Conservation (phyloP, 1,284 basidiomycete species). For the Ganoderma resinaceum region DNA sequence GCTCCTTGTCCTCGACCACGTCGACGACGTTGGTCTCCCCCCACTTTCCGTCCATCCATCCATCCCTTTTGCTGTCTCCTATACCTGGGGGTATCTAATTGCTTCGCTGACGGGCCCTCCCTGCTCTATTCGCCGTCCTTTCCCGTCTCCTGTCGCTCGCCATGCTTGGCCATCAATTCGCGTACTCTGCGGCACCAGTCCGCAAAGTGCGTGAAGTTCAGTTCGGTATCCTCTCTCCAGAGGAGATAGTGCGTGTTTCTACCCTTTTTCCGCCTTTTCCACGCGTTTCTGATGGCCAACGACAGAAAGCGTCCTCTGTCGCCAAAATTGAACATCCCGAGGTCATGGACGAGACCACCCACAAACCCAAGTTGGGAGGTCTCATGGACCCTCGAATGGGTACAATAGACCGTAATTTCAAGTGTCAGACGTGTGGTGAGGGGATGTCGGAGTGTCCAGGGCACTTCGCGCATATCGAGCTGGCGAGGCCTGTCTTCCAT, state of each 20-base stretch:
- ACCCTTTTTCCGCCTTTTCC: conserved; percentile 22
- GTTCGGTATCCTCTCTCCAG: conserved; percentile 99
- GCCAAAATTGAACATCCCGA: conserved; percentile 99
- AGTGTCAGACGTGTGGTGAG: conserved; percentile 99
- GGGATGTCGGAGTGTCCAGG: conserved; percentile 98
- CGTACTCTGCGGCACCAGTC: conserved; percentile 92
- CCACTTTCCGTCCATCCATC: conserved; percentile 4
- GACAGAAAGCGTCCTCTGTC: conserved; percentile 95
- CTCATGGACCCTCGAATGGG: conserved; percentile 99
- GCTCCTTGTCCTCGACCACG: conserved; percentile 35
- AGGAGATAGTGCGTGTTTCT: conserved; percentile 88
- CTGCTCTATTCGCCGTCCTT: conserved; percentile 23
- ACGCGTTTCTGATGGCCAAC: conserved; percentile 31
- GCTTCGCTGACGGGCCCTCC: conserved; percentile 27
- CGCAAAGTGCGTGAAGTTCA: conserved; percentile 97
- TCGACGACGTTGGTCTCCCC: conserved; percentile 31
- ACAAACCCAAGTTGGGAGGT: conserved; percentile 90
- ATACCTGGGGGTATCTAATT: conserved; percentile 21
- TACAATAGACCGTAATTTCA: conserved; percentile 99
- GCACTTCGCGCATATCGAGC: conserved; percentile 98
- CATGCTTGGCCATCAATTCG: conserved; percentile 88
- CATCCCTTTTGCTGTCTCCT: conserved; percentile 19
- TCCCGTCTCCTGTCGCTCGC: conserved; percentile 31
- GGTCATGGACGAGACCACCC: conserved; percentile 94
- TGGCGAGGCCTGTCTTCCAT: conserved; percentile 96